Conservation (phyloP, 1,139 yeast genomes). For the Suhomyces ambrosiae region DNA sequence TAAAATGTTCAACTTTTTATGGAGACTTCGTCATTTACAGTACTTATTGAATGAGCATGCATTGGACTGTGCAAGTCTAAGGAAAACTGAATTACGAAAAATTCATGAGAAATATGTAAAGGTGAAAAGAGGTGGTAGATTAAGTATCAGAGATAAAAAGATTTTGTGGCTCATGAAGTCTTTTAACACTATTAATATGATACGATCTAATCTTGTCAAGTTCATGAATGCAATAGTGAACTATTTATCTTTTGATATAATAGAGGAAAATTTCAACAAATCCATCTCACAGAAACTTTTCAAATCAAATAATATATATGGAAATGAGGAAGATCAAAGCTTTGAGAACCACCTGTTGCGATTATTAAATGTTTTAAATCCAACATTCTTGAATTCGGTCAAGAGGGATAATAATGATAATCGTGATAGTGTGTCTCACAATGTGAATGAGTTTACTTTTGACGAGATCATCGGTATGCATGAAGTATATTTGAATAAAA, state of each 20-base stretch:
- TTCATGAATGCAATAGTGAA: slow-evolving; percentile 46
- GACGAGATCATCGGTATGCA: slow-evolving; percentile 53
- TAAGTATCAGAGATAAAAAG: slow-evolving; percentile 26
- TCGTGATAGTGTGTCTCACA: slow-evolving; percentile 13
- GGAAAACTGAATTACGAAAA: slow-evolving; percentile 36
- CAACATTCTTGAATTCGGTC: slow-evolving; percentile 14
- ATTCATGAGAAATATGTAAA: slow-evolving; percentile 20
- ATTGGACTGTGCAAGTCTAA: slow-evolving; percentile 34
- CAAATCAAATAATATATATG: slow-evolving; percentile 16
- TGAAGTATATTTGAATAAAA: slow-evolving; percentile 35
- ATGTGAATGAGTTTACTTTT: slow-evolving; percentile 35
- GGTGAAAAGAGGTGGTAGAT: slow-evolving; percentile 13
- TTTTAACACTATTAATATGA: slow-evolving; percentile 43
- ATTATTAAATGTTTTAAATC: slow-evolving; percentile 17
- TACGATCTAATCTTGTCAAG: slow-evolving; percentile 48
- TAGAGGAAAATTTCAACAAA: slow-evolving; percentile 44
- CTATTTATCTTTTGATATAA: slow-evolving; percentile 51
- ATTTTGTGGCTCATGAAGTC: slow-evolving; percentile 33
- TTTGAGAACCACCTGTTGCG: slow-evolving; percentile 17
- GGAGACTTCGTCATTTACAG: slow-evolving; percentile 72
- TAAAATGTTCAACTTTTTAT: slow-evolving; percentile 79
- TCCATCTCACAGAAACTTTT: slow-evolving; percentile 29
- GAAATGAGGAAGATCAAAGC: slow-evolving; percentile 11
- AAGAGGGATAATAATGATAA: slow-evolving; percentile 7
- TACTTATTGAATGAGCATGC: slow-evolving; percentile 50